Evolutionary conservation across 306 rosid genomes (phyloP).

Genomic region (Echinosophora koreensis): DNA sequence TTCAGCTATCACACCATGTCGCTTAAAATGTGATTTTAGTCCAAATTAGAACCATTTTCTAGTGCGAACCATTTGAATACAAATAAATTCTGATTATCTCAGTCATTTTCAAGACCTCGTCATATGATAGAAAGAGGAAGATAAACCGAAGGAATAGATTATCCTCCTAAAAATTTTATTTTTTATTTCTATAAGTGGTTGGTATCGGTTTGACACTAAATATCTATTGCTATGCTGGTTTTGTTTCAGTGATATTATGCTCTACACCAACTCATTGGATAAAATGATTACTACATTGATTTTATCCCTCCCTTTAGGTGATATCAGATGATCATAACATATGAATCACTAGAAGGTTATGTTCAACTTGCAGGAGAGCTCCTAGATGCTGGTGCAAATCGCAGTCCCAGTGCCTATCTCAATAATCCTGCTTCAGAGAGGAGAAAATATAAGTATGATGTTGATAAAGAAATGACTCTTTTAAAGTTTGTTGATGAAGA

Average conservation of each 20-base stretch:
- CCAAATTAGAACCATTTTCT: no score
- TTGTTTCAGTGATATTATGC: conserved; percentile 24
- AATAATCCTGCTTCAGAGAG: conserved; percentile 85
- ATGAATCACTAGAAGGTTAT: conserved; percentile 26
- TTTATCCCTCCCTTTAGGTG: not conserved
- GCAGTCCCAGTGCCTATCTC: conserved; percentile 96
- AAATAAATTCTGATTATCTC: no score
- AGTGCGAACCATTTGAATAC: no score
- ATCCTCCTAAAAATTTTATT: not conserved
- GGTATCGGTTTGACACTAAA: not conserved
- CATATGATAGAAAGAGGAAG: conserved; percentile 1
- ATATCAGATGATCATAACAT: conserved; percentile 31
- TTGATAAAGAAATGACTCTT: conserved; percentile 92
- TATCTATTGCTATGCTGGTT: conserved; percentile 28
- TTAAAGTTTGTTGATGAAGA: conserved; percentile 82
- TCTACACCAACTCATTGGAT: not conserved
- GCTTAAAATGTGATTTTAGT: not conserved
- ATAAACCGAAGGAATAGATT: conserved; percentile 1
- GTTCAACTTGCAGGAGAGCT: conserved; percentile 74
- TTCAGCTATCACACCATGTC: not conserved
- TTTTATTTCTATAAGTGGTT: not conserved
- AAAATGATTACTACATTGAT: not conserved
- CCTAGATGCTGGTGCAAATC: conserved; percentile 84
- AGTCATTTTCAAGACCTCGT: conserved; percentile 26
- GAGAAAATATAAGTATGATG: conserved; percentile 71